Evolutionary conservation across 2,329 filamentous ascomycete genomes (phyloP).

Genomic region (Xylariaceae sp.): DNA sequence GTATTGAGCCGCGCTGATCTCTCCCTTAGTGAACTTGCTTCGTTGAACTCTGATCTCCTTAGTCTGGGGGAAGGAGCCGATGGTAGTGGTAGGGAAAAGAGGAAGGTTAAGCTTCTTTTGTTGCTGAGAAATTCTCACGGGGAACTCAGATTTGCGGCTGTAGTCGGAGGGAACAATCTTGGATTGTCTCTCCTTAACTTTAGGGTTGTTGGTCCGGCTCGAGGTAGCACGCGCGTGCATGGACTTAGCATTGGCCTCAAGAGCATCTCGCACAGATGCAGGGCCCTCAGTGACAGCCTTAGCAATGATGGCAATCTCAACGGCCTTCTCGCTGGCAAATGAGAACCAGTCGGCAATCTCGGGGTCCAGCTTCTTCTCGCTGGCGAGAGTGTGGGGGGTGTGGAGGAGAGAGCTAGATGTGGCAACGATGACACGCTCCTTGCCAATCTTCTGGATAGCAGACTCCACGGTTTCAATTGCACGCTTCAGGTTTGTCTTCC

Average conservation of each 20-base stretch:
- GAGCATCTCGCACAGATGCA: constrained; percentile 80
- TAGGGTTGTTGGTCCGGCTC: constrained; percentile 92
- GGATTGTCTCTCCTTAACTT: constrained; percentile 95
- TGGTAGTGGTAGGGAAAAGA: constrained; percentile 98
- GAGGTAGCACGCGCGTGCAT: constrained; percentile 89
- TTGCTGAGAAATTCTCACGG: constrained; percentile 82
- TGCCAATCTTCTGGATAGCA: constrained; percentile 91
- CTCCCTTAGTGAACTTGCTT: constrained; percentile 98
- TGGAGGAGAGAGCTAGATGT: constrained; percentile 98
- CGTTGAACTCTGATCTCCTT: constrained; percentile 96
- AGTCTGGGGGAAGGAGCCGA: constrained; percentile 99
- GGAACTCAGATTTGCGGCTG: constrained; percentile 91
- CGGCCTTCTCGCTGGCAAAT: constrained; percentile 92
- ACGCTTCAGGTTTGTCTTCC: constrained; percentile 99
- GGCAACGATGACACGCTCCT: constrained; percentile 95
- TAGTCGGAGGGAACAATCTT: constrained; percentile 83
- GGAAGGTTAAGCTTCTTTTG: constrained; percentile 91
- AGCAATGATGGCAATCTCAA: constrained; percentile 88
- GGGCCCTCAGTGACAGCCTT: constrained; percentile 96
- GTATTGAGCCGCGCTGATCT: constrained; percentile 90
- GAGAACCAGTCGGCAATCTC: constrained; percentile 99
- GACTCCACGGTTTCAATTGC: constrained; percentile 89
- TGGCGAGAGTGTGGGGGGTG: constrained; percentile 95
- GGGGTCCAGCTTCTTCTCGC: constrained; percentile 95
- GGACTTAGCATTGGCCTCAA: constrained; percentile 96